Conservation (phyloP, 805 yeast species). For the Candida ascalaphidarum region DNA sequence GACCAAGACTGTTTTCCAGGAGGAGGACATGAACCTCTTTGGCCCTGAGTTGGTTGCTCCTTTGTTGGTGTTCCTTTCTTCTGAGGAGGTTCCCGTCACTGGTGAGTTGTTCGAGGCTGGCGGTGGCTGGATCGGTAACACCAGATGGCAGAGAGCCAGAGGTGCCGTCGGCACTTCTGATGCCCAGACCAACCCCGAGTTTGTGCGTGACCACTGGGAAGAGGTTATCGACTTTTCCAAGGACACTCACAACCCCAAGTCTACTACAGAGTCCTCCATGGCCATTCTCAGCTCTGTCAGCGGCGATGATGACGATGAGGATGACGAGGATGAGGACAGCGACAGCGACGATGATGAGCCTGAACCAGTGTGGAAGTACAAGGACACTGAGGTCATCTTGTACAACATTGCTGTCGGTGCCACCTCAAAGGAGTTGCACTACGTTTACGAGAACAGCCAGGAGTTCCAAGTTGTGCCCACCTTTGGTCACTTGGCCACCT, state of each 20-base stretch:
- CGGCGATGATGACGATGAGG: conserved; percentile 36
- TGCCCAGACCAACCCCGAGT: conserved; percentile 53
- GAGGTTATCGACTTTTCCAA: conserved; percentile 54
- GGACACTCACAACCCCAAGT: conserved; percentile 46
- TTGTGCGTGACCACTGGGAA: conserved; percentile 57
- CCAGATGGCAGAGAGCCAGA: conserved; percentile 90
- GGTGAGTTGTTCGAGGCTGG: conserved; percentile 91
- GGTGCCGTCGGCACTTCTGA: conserved; percentile 61
- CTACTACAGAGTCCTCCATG: conserved; percentile 72
- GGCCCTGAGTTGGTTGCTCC: conserved; percentile 91
- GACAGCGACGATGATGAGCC: conserved; percentile 26
- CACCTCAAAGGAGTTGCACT: conserved; percentile 62
- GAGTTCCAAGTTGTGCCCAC: conserved; percentile 85
- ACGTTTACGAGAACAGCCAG: conserved; percentile 66
- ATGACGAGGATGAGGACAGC: conserved; percentile 31
- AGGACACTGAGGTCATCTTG: conserved; percentile 64
- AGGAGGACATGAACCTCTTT: conserved; percentile 72
- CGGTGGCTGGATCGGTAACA: conserved; percentile 93
- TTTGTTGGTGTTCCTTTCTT: conserved; percentile 67
- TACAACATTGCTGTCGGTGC: conserved; percentile 92
- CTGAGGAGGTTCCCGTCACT: conserved; percentile 60
- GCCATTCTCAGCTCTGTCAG: conserved; percentile 63
- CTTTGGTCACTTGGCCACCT: conserved; percentile 82
- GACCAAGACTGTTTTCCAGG: conserved; percentile 83
- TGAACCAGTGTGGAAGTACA: conserved; percentile 45